Base-by-base conservation (phyloP, 345 rosid species). In the Rhodamnia argentea region DNA sequence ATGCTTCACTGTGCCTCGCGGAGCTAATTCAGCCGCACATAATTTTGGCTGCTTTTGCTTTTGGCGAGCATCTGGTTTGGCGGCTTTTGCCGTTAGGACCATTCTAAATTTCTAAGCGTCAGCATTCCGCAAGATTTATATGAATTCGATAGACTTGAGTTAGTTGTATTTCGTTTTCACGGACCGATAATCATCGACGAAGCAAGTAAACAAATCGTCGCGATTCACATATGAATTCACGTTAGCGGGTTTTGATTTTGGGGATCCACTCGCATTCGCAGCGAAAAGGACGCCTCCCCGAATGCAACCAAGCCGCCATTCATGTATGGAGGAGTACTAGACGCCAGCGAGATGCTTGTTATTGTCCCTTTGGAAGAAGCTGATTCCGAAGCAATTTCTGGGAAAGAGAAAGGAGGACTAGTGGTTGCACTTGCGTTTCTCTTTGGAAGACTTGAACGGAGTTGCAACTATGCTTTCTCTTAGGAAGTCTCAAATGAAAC, bases 221-320 rank as follows among this genome's bases (percentile, higher is more conserved):
- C 74, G 10, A 14, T 64, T 8, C 23, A 4, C 7, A 3, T 16
- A 10, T 0, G 1, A 16, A 0, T 15, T 16, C 76, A 15, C 0
- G 44, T 2, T 1, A 29, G 18, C 15, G 40, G 75, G 75, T 14
- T 62, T 29, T 29, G 75, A 29, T 64, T 64, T 29, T 29, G 42
- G 42, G 32, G 16, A 29, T 29, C 23, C 42, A 16, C 76, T 64
- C 11, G 32, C 44, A 10, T 8, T 29, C 76, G 20, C 76, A 64
- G 44, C 12, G 76, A 7, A 64, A 64, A 64, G 76, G 76, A 29
- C 23, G 32, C 23, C 23, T 23, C 3, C 76, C 76, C 42, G 76
- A 62, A 62, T 29, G 42, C 76, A 9, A 32, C 76, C 76, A 23
- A 29, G 5, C 76, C 20, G 76, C 11, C 44, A 32, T 64, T 64